phyloP scores from a whole-genome alignment of 2,329 filamentous ascomycete species.

The Dichotomopilus funicola region DNA sequence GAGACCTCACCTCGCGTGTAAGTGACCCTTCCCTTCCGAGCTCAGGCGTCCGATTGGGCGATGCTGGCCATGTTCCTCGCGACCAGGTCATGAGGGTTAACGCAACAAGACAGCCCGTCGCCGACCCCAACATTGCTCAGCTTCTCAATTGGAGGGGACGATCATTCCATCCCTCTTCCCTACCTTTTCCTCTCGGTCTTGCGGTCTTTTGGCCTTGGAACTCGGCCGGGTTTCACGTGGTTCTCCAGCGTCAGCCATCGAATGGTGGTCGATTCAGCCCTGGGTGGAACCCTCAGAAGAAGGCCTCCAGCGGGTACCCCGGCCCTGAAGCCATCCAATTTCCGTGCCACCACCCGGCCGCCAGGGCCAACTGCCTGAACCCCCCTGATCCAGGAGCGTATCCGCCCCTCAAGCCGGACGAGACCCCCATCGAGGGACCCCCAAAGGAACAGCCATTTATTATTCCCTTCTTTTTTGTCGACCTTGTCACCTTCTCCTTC shows the following conservation, averaged over 20 bases:
- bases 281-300: conserved; percentile 4
- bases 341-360: conserved; percentile 17
- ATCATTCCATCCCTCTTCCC: too few species aligned
- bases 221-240: not conserved
- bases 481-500: conserved; percentile 5
- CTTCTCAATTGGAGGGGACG: too few species aligned
- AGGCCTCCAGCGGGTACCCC: not conserved
- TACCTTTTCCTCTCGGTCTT: not conserved
- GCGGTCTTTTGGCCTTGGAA: not conserved
- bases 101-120: not conserved
- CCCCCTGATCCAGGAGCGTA: conserved; percentile 18
- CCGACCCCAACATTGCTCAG: too few species aligned
- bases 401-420: conserved; percentile 18
- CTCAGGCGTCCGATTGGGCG: not conserved
- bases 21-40: conserved; percentile 3
- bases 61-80: not conserved
- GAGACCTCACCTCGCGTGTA: conserved; percentile 4
- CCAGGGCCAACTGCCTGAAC: conserved; percentile 13
- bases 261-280: conserved; percentile 3
- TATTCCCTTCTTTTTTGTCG: conserved; percentile 8
- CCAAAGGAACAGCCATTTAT: conserved; percentile 15
- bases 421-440: conserved; percentile 8
- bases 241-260: conserved; percentile 1
- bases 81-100: not conserved
- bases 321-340: conserved; percentile 8